These are phyloP conservation scores for Vaccinium myrtillus DNA, from an alignment of 148 eudicot species.

Conservation along the genomic window DNA sequence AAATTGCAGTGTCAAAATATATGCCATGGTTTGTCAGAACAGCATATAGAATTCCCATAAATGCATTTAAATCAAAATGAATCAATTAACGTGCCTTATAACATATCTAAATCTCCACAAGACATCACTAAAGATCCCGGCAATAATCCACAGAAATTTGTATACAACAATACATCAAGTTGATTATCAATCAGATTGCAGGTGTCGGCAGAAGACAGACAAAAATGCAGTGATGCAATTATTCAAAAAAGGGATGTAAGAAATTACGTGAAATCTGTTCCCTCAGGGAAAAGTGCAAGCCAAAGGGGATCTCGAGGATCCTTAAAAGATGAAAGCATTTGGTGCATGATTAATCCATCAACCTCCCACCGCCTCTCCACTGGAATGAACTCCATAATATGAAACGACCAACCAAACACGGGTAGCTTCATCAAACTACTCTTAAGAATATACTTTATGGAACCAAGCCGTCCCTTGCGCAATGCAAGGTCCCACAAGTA, in stretches of 20 bases:
- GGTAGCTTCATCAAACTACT: conserved; percentile 91
- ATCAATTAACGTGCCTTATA: neutral
- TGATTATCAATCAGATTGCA: conserved; percentile 6
- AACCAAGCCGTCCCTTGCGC: conserved; percentile 68
- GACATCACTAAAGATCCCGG: neutral
- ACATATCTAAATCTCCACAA: neutral
- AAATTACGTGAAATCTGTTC: conserved; percentile 94
- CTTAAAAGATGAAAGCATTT: conserved; percentile 73
- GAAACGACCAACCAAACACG: conserved; percentile 92
- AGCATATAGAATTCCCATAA: neutral
- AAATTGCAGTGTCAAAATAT: neutral
- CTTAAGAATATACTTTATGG: conserved; percentile 82
- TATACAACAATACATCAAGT: neutral
- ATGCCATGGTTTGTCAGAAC: conserved; percentile 7
- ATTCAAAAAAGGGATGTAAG: neutral
- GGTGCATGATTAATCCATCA: conserved; percentile 59
- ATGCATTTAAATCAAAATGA: neutral
- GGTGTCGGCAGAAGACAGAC: neutral
- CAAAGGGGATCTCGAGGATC: conserved; percentile 71
- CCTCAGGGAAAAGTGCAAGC: conserved; percentile 97
- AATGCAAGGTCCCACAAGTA: conserved; percentile 94
- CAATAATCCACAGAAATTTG: neutral
- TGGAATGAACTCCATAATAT: conserved; percentile 79
- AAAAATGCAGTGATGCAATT: neutral
- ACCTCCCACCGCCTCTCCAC: conserved; percentile 89